These are phyloP conservation scores for Quillaja saponaria DNA, from an alignment of 306 rosid species.

Conservation along the genomic window DNA sequence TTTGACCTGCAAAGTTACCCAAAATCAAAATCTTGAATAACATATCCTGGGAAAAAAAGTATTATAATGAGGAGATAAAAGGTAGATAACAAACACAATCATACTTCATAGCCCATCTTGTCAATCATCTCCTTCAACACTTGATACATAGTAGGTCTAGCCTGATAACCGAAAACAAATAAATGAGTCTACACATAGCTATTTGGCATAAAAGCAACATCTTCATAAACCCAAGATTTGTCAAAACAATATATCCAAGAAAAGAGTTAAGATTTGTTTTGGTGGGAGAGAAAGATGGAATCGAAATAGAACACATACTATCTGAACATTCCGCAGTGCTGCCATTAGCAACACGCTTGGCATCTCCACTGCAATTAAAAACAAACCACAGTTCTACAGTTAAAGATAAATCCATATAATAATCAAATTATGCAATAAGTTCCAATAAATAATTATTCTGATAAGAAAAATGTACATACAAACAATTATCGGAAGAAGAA, in stretches of 20 bases:
- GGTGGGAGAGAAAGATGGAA: neutral
- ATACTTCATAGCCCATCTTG: slow-evolving; percentile 92
- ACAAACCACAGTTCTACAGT: slow-evolving; percentile 33
- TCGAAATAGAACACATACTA: slow-evolving; percentile 51
- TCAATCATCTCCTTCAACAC: slow-evolving; percentile 90
- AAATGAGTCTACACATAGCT: slow-evolving; percentile 16
- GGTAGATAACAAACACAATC: slow-evolving; percentile 26
- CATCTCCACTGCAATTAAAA: slow-evolving; percentile 85
- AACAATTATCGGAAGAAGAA: slow-evolving; percentile 97
- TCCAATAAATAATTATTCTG: slow-evolving; percentile 3
- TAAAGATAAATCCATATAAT: neutral
- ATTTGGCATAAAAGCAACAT: slow-evolving; percentile 25
- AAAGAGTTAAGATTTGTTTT: neutral
- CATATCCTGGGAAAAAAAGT: slow-evolving; percentile 4
- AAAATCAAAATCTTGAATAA: slow-evolving; percentile 21
- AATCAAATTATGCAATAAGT: slow-evolving; percentile 19
- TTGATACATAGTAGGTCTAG: slow-evolving; percentile 94
- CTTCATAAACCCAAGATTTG: neutral
- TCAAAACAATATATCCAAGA: slow-evolving; percentile 12
- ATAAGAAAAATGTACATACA: slow-evolving; percentile 58
- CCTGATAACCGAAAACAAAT: slow-evolving; percentile 53
- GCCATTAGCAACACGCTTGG: slow-evolving; percentile 92
- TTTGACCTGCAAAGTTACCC: slow-evolving; percentile 60
- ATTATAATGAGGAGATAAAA: slow-evolving; percentile 26
- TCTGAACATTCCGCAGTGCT: slow-evolving; percentile 87